These are phyloP conservation scores for Maudiozyma turicensis DNA, from an alignment of 805 yeast species.

Conservation along the genomic window DNA sequence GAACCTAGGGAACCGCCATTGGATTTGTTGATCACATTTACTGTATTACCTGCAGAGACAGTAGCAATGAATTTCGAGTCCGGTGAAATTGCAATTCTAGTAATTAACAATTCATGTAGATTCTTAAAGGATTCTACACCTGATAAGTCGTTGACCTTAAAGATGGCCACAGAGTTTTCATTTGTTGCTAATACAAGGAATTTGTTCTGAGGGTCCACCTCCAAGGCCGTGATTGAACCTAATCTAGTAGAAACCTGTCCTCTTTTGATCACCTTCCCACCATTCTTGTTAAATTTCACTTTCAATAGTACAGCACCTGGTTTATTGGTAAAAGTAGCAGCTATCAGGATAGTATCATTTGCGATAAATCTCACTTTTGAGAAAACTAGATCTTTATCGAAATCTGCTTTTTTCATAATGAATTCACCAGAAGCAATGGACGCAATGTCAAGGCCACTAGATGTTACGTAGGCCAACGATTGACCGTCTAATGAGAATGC, in stretches of 20 bases:
- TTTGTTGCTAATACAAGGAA: conserved; percentile 37
- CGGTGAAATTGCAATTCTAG: conserved; percentile 60
- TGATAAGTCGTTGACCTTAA: conserved; percentile 43
- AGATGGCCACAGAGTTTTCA: conserved; percentile 56
- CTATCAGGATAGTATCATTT: conserved; percentile 32
- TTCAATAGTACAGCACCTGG: conserved; percentile 31
- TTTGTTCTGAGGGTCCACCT: conserved; percentile 28
- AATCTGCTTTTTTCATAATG: conserved; percentile 29
- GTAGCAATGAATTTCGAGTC: conserved; percentile 59
- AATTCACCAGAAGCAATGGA: conserved; percentile 35
- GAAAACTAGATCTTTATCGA: conserved; percentile 23
- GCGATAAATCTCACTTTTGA: conserved; percentile 31
- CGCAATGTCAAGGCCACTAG: conserved; percentile 37
- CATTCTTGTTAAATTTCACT: conserved; percentile 20
- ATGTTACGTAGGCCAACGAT: conserved; percentile 53
- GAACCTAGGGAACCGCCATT: background rate
- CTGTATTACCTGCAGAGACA: conserved; percentile 67
- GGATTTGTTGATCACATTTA: conserved; percentile 40
- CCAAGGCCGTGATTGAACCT: conserved; percentile 43
- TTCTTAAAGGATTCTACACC: conserved; percentile 42
- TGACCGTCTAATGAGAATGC: conserved; percentile 60
- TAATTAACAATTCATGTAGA: conserved; percentile 71
- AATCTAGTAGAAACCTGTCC: conserved; percentile 29
- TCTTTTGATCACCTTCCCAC: conserved; percentile 14
- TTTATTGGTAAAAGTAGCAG: conserved; percentile 34